A percentile compares a stretch with the other conserved stretches of the same genome.
Evolutionary conservation across 345 rosid genomes (phyloP).

Genomic region (Syzygium grande): DNA sequence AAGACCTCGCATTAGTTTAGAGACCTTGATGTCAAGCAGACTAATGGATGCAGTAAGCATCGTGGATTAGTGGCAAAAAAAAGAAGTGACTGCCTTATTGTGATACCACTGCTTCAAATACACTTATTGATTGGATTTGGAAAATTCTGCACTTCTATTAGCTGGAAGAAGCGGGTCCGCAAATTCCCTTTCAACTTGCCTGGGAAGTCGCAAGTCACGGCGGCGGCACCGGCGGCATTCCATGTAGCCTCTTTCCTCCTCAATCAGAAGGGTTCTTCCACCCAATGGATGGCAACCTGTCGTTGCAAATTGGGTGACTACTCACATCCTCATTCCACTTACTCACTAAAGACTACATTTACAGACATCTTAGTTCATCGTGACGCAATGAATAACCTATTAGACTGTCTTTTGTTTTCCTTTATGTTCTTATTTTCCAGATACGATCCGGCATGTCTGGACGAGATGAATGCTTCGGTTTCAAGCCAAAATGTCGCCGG

Average conservation of each 20-base stretch:
- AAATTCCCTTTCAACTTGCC: slow-evolving; percentile 17
- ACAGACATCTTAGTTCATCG: not conserved
- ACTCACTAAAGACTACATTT: not conserved
- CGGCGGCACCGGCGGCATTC: not conserved
- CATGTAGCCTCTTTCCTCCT: slow-evolving; percentile 16
- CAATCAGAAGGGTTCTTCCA: slow-evolving; percentile 40
- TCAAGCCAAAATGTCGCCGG: slow-evolving; percentile 21
- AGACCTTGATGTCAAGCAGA: not conserved
- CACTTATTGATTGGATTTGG: not conserved
- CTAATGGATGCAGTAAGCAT: not conserved
- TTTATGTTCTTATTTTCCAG: slow-evolving; percentile 4
- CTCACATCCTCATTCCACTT: not conserved
- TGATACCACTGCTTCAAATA: not conserved
- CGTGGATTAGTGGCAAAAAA: not conserved
- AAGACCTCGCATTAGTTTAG: not conserved
- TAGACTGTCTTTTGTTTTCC: not conserved
- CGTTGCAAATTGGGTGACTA: slow-evolving; percentile 46
- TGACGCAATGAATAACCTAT: not conserved
- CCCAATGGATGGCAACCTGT: slow-evolving; percentile 20
- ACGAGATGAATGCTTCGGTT: slow-evolving; percentile 6
- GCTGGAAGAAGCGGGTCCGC: slow-evolving; percentile 37
- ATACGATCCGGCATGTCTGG: slow-evolving; percentile 19
- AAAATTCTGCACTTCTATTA: not conserved
- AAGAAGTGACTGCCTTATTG: not conserved
- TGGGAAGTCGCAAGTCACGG: slow-evolving; percentile 26